Evolutionary conservation across 805 yeast genomes (phyloP).

Genomic region (Sugiyamaella marilandica): DNA sequence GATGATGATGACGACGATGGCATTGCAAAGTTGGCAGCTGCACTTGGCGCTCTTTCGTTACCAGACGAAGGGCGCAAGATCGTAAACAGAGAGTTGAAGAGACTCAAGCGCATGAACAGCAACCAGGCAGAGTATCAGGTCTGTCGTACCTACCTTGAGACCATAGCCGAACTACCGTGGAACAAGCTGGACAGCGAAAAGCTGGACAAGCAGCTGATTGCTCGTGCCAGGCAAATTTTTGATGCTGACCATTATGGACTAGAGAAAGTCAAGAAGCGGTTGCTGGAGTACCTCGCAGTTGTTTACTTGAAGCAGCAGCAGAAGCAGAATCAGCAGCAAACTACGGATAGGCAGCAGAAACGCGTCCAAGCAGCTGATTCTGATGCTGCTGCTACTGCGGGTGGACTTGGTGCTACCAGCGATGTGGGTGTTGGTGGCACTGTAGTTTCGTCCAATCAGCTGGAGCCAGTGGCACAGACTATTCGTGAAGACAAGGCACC

Average conservation of each 20-base stretch:
- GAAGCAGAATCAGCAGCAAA: conserved; percentile 6
- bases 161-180: conserved; percentile 40
- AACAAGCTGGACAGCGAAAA: conserved; percentile 23
- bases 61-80: conserved; percentile 34
- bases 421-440: not conserved
- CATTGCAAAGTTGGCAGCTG: conserved; percentile 26
- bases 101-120: conserved; percentile 37
- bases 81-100: conserved; percentile 36
- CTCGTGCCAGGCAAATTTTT: conserved; percentile 49
- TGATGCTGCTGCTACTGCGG: not conserved
- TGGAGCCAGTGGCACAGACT: conserved; percentile 1
- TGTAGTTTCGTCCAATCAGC: not conserved
- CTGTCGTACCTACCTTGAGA: conserved; percentile 38
- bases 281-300: conserved; percentile 76
- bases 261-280: conserved; percentile 64
- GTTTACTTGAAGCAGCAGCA: conserved; percentile 47
- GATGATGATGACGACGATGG: conserved; percentile 35
- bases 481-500: conserved; percentile 47
- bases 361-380: too few relatives aligned
- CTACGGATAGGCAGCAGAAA: conserved; percentile 21
- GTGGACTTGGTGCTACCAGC: not conserved
- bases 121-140: conserved; percentile 41
- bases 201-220: conserved; percentile 38
- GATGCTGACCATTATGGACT: conserved; percentile 79
- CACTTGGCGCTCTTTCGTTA: conserved; percentile 24